Conservation (phyloP, 192 early-diverging fungal genomes). For the Umbelopsis sp. region DNA sequence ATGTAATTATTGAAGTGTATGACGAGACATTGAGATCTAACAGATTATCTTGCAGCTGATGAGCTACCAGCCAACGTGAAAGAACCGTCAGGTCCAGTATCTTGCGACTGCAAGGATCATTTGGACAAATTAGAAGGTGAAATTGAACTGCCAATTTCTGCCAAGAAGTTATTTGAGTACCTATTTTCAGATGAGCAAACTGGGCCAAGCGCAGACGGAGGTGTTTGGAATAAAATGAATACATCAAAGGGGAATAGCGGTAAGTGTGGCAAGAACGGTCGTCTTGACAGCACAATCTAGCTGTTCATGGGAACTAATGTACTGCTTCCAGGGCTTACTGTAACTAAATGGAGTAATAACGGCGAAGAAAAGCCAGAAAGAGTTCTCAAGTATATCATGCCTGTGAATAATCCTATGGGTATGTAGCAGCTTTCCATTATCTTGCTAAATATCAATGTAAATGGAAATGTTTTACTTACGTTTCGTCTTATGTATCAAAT, state of each 20-base stretch:
- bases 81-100: slow-evolving; percentile 47
- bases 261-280: background rate
- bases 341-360: slow-evolving; percentile 10
- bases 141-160: slow-evolving; percentile 51
- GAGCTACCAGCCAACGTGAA: slow-evolving; percentile 51
- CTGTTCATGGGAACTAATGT: background rate
- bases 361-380: slow-evolving; percentile 34
- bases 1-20: background rate
- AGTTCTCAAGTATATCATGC: slow-evolving; percentile 63
- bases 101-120: slow-evolving; percentile 70
- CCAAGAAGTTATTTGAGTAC: slow-evolving; percentile 61
- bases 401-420: slow-evolving; percentile 74
- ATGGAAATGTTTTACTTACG: background rate
- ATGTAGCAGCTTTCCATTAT: slow-evolving; percentile 9
- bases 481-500: background rate
- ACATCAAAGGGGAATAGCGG: slow-evolving; percentile 12
- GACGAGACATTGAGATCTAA: background rate
- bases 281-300: background rate
- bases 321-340: background rate
- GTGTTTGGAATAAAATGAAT: slow-evolving; percentile 29
- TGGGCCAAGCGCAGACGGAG: slow-evolving; percentile 17
- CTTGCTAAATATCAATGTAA: background rate
- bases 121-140: slow-evolving; percentile 63
- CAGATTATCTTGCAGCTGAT: slow-evolving; percentile 23
- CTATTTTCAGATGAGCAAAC: slow-evolving; percentile 50